Evolutionary conservation across 2,329 filamentous ascomycete genomes (phyloP), one percentile per base, ranked within the genome.

Genomic region (Leptographium lundbergii): DNA sequence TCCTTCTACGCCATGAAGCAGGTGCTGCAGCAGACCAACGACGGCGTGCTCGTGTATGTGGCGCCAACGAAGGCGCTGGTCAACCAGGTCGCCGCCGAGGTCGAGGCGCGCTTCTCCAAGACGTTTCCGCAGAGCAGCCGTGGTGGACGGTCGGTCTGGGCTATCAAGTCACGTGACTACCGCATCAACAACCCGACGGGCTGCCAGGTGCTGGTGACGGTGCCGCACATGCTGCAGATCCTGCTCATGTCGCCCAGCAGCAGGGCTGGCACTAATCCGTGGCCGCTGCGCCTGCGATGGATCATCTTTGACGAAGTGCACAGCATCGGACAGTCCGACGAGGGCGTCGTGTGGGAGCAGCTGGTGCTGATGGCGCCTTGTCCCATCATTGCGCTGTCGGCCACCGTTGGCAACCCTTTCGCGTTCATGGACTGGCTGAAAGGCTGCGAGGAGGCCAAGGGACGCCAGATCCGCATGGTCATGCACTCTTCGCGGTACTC

Each of bases 271-370:
- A 79, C 77, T 11, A 72, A 65, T 29, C 70, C 76, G 0, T 92
- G 87, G 87, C 80, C 86, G 0, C 76, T 77, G 4, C 75, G 85
- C 57, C 78, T 91, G 19, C 87, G 82, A 65, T 79, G 86, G 55
- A 90, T 91, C 67, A 89, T 91, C 56, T 91, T 91, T 60, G 88
- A 92, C 66, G 88, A 92, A 71, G 84, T 91, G 2, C 88, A 92
- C 68, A 89, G 82, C 39, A 91, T 92, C 60, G 86, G 88, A 0
- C 84, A 91, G 67, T 80, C 83, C 0, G 85, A 90, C 10, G 87
- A 91, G 63, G 87, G 87, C 57, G 73, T 90, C 1, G 76, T 91
- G 2, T 91, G 87, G 87, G 87, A 92, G 65, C 87, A 91, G 66
- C 75, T 92, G 3, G 73, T 91, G 1, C 77, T 91, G 1, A 76